A percentile compares a stretch with the other conserved stretches of the same genome.
Evolutionary conservation across 805 yeast species (phyloP).

Genomic region (Aciculoconidium aculeatum): DNA sequence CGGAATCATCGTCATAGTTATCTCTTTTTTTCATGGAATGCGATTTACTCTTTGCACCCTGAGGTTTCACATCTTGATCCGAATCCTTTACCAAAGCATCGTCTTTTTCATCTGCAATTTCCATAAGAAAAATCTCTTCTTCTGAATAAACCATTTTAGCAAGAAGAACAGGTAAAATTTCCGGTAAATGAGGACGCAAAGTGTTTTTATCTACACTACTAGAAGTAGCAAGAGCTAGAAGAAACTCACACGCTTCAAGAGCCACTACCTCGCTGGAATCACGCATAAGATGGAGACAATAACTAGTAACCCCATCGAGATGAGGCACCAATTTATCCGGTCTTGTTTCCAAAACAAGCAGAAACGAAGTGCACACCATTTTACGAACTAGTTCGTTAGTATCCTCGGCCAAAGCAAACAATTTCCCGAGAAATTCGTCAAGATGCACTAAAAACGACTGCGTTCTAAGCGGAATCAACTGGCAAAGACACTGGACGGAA

Average conservation of each 20-base stretch:
- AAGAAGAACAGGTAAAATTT: constrained; percentile 71
- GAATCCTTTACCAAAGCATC: constrained; percentile 75
- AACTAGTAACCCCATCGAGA: constrained; percentile 78
- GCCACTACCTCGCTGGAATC: constrained; percentile 61
- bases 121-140: constrained; percentile 63
- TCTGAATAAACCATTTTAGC: constrained; percentile 85
- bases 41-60: constrained; percentile 57
- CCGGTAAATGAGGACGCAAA: constrained; percentile 51
- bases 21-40: constrained; percentile 16
- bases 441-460: constrained; percentile 58
- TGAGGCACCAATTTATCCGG: constrained; percentile 81
- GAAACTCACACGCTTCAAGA: constrained; percentile 88
- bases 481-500: constrained; percentile 68
- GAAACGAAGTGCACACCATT: constrained; percentile 73
- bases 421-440: constrained; percentile 57
- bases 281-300: constrained; percentile 73
- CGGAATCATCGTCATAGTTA: constrained; percentile 50
- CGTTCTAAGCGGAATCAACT: constrained; percentile 63
- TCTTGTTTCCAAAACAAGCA: constrained; percentile 62
- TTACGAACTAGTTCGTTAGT: constrained; percentile 54
- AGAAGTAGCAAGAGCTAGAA: constrained; percentile 60
- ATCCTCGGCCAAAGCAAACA: constrained; percentile 69
- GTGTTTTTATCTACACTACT: constrained; percentile 29
- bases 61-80: constrained; percentile 84
- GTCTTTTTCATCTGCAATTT: constrained; percentile 62